Conservation (phyloP, 495 filamentous ascomycete species). For the Darksidea phi region DNA sequence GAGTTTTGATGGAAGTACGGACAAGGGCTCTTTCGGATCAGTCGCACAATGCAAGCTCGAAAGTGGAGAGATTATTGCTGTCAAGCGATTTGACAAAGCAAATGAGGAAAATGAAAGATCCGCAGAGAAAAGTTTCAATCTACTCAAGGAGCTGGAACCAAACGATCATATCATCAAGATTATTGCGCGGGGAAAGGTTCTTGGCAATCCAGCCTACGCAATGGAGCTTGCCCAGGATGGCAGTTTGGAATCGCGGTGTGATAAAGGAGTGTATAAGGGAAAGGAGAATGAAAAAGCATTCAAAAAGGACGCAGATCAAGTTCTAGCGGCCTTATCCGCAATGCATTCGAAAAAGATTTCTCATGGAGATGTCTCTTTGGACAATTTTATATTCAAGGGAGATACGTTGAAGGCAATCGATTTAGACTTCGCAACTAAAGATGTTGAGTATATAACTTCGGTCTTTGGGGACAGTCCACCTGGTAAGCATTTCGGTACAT, state of each 20-base stretch:
- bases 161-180: not conserved
- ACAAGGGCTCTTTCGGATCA: not conserved
- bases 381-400: not conserved
- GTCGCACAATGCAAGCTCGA: not conserved
- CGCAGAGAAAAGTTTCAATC: not conserved
- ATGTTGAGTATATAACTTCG: not conserved
- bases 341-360: not conserved
- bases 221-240: not conserved
- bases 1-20: not conserved
- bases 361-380: not conserved
- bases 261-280: not conserved
- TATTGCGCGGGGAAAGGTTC: not conserved
- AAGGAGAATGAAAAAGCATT: not conserved
- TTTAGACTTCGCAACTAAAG: not conserved
- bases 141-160: not conserved
- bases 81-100: not conserved
- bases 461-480: not conserved
- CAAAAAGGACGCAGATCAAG: not conserved
- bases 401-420: not conserved
- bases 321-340: not conserved
- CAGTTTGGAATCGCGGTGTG: not conserved
- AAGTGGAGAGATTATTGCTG: not conserved
- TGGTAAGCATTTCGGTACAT: not conserved
- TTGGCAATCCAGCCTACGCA: not conserved
- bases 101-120: not conserved